Conservation (phyloP, 495 filamentous ascomycete species). For the Podospora pseudoanserina region DNA sequence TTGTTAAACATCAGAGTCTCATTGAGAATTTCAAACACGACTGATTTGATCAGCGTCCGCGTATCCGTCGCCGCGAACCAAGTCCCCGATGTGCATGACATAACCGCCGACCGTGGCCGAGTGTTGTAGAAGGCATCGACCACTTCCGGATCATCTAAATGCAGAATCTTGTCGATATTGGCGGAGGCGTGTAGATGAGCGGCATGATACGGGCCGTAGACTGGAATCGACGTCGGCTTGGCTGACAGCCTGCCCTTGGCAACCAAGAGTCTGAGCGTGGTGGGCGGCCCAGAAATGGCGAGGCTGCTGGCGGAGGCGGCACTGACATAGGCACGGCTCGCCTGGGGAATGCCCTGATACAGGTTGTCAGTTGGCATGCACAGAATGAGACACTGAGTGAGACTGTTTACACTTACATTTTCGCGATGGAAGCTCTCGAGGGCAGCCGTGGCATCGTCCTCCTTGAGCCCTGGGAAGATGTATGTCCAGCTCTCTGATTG, state of each 20-base stretch:
- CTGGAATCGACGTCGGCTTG: conserved; percentile 61
- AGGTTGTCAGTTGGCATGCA: conserved; percentile 15
- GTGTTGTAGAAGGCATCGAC: conserved; percentile 42
- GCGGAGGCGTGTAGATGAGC: conserved; percentile 61
- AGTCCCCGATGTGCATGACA: conserved; percentile 56
- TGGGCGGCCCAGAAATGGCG: conserved; percentile 76
- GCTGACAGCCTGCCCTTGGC: conserved; percentile 49
- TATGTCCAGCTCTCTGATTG: conserved; percentile 56
- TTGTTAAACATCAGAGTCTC: conserved; percentile 57
- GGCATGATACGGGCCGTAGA: conserved; percentile 81
- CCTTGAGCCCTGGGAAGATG: conserved; percentile 44
- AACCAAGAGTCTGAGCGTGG: conserved; percentile 56
- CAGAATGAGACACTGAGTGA: neutral
- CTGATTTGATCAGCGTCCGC: conserved; percentile 46
- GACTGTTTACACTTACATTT: conserved; percentile 35
- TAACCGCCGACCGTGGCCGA: conserved; percentile 51
- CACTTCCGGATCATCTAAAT: conserved; percentile 37
- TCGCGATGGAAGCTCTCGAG: conserved; percentile 51
- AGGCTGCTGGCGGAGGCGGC: conserved; percentile 65
- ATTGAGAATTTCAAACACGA: conserved; percentile 58
- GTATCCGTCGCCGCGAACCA: conserved; percentile 45
- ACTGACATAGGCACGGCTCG: conserved; percentile 68
- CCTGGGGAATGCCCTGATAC: conserved; percentile 52
- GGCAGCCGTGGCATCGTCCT: conserved; percentile 42
- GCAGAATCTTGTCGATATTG: conserved; percentile 60